These are phyloP conservation scores for Aureobasidium subglaciale DNA, from an alignment of 2,329 filamentous ascomycete genomes.

Conservation along the genomic window DNA sequence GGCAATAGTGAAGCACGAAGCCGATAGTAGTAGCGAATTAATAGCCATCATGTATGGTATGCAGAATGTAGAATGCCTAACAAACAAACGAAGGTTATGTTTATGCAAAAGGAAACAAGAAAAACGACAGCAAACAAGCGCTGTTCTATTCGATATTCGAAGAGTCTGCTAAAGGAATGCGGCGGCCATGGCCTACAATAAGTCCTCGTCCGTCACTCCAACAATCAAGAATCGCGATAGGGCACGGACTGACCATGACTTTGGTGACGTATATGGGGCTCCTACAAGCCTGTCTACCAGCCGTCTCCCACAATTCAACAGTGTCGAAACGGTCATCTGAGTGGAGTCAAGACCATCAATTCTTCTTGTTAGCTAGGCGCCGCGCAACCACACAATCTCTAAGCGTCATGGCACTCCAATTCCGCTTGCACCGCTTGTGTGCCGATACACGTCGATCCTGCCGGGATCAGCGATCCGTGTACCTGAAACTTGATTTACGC, in stretches of 20 bases:
- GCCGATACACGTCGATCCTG: background rate
- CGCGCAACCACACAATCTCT: background rate
- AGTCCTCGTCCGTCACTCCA: background rate
- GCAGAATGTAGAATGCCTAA: slow-evolving; percentile 1
- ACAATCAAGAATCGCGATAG: slow-evolving; percentile 5
- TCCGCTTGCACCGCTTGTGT: too few species aligned
- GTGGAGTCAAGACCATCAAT: slow-evolving; percentile 3
- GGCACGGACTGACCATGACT: background rate
- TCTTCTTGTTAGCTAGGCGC: slow-evolving; percentile 8
- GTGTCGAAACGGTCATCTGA: background rate
- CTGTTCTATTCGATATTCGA: slow-evolving; percentile 1
- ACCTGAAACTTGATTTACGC: slow-evolving; percentile 8
- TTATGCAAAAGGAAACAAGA: slow-evolving; percentile 1
- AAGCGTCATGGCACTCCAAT: background rate
- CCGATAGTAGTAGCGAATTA: slow-evolving; percentile 9
- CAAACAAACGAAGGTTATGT: background rate
- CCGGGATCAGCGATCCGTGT: slow-evolving; percentile 1
- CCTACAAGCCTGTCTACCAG: background rate
- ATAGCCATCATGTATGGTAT: slow-evolving; percentile 13
- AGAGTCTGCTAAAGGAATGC: background rate
- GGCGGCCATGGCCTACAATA: background rate
- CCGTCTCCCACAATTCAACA: slow-evolving; percentile 3
- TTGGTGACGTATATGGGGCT: slow-evolving; percentile 1
- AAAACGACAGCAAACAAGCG: slow-evolving; percentile 10
- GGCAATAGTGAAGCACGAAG: slow-evolving; percentile 4